A percentile compares a stretch with the other conserved stretches of the same genome.
These are phyloP conservation scores for Sclerospora graminicola DNA, from an alignment of 352 stramenopile species.

Conservation along the genomic window DNA sequence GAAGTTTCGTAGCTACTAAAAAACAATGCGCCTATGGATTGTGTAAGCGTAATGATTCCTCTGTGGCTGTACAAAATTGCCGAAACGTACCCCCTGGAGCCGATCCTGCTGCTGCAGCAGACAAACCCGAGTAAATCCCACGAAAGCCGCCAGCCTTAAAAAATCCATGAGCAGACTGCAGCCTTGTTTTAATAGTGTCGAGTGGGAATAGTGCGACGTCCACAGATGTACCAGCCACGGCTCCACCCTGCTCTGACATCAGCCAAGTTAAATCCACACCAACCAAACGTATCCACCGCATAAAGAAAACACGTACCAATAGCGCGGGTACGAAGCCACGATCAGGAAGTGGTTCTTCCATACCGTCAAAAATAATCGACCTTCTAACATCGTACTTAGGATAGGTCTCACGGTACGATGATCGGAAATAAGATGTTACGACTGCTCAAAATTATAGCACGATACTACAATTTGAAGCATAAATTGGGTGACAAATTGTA, in stretches of 20 bases:
- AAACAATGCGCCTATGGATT: constrained; percentile 67
- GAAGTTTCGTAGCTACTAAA: constrained; percentile 88
- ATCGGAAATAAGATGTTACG: no score
- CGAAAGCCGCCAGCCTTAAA: constrained; percentile 94
- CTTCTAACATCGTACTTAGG: no score
- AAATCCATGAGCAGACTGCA: constrained; percentile 96
- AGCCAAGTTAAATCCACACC: no score
- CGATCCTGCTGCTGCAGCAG: constrained; percentile 84
- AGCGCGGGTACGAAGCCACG: no score
- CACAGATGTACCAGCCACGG: constrained; percentile 93
- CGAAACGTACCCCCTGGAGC: constrained; percentile 70
- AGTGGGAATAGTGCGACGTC: constrained; percentile 98
- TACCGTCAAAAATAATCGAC: no score
- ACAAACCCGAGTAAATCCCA: constrained; percentile 88
- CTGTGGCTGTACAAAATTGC: background rate
- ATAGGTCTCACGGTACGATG: no score
- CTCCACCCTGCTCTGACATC: constrained; percentile 56
- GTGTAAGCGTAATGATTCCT: background rate
- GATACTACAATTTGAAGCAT: no score
- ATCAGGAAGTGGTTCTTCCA: no score
- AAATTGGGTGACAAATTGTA: no score
- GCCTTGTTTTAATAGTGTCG: constrained; percentile 97
- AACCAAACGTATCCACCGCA: background rate
- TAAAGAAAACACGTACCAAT: no score
- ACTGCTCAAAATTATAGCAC: no score